Evolutionary conservation across 2,329 filamentous ascomycete species (phyloP).

Genomic region (Fusarium sororula): DNA sequence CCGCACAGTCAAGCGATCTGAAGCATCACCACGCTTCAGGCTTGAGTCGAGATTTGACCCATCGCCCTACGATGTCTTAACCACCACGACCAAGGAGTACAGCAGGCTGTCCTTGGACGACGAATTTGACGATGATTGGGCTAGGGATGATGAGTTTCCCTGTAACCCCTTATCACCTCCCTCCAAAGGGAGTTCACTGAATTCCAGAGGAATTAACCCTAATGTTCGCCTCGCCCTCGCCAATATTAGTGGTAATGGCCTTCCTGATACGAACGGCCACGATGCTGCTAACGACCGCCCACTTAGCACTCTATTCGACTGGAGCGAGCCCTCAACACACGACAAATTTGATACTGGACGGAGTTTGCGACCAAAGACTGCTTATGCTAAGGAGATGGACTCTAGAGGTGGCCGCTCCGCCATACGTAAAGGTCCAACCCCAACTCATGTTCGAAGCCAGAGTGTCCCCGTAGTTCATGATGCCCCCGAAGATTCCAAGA

Average conservation of each 20-base stretch:
- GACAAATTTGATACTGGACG: slow-evolving; percentile 69
- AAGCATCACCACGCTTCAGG: slow-evolving; percentile 43
- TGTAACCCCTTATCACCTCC: slow-evolving; percentile 68
- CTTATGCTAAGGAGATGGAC: slow-evolving; percentile 78
- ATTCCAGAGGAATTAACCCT: slow-evolving; percentile 62
- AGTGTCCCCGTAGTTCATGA: slow-evolving; percentile 81
- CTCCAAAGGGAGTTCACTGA: slow-evolving; percentile 59
- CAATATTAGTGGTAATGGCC: slow-evolving; percentile 59
- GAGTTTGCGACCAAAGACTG: slow-evolving; percentile 75
- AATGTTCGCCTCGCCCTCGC: slow-evolving; percentile 64
- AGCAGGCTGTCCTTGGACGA: slow-evolving; percentile 66
- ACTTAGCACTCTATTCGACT: slow-evolving; percentile 79
- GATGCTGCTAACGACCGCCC: slow-evolving; percentile 54
- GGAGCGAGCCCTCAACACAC: slow-evolving; percentile 72
- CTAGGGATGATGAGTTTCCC: slow-evolving; percentile 60
- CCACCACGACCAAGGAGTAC: slow-evolving; percentile 52
- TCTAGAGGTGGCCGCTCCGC: slow-evolving; percentile 73
- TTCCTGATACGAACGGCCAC: slow-evolving; percentile 44
- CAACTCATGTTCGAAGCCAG: slow-evolving; percentile 79
- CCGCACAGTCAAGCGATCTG: slow-evolving; percentile 48
- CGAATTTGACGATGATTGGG: slow-evolving; percentile 72
- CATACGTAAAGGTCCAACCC: slow-evolving; percentile 73
- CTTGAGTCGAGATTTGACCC: slow-evolving; percentile 45
- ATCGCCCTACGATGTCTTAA: slow-evolving; percentile 46
- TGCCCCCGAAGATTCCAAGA: slow-evolving; percentile 62